Percentiles rank a stretch among this genome's conserved stretches.
phyloP scores from a whole-genome alignment of 192 early-diverging fungal genomes.

The Coemansia sp. region DNA sequence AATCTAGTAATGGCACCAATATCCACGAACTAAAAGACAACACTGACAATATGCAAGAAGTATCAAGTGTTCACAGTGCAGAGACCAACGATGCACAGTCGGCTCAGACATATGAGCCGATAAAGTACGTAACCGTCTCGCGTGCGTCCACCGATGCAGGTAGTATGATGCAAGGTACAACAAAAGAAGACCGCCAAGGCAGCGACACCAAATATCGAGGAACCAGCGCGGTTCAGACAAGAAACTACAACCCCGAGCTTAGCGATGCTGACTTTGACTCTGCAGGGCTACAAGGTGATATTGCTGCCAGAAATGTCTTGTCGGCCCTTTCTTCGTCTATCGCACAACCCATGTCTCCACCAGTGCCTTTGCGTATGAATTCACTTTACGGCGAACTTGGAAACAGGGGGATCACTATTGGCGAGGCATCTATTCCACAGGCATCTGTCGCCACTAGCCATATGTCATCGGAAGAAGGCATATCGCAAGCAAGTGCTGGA shows the following conservation, averaged over 20 bases:
- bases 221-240: neutral
- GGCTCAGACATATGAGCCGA: slow-evolving; percentile 11
- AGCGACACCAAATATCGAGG: neutral
- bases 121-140: slow-evolving; percentile 21
- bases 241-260: slow-evolving; percentile 11
- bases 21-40: neutral
- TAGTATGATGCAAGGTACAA: neutral
- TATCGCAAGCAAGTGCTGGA: neutral
- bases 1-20: neutral
- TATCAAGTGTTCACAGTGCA: slow-evolving; percentile 14
- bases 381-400: slow-evolving; percentile 32
- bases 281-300: neutral
- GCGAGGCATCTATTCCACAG: slow-evolving; percentile 9
- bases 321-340: slow-evolving; percentile 3
- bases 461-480: neutral
- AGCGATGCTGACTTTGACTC: slow-evolving; percentile 20
- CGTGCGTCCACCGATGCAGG: slow-evolving; percentile 12
- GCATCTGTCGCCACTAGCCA: neutral
- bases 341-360: slow-evolving; percentile 28
- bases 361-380: slow-evolving; percentile 28
- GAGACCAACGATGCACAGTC: slow-evolving; percentile 23
- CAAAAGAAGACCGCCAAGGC: neutral
- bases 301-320: neutral
- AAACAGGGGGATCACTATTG: slow-evolving; percentile 28
- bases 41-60: neutral